A percentile compares a stretch with the other conserved stretches of the same genome.
Evolutionary conservation across 2,329 filamentous ascomycete species (phyloP).

Genomic region (Clonostachys byssicola): DNA sequence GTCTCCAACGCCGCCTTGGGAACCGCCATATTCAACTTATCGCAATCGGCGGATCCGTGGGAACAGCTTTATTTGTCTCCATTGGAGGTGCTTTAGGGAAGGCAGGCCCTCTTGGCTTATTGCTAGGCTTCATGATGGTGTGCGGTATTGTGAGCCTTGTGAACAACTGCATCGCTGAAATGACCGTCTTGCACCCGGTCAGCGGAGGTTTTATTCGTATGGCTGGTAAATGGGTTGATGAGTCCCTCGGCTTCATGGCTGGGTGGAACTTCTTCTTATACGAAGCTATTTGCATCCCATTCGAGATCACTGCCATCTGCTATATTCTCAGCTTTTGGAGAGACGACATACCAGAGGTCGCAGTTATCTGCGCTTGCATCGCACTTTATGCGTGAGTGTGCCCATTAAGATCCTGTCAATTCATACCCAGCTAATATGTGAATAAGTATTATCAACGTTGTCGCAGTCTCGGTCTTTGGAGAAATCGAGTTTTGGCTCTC

Average conservation of each 20-base stretch:
- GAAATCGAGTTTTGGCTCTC: constrained; percentile 35
- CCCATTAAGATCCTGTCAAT: constrained; percentile 1
- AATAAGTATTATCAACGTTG: constrained; percentile 23
- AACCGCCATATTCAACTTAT: constrained; percentile 48
- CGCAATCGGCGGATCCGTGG: constrained; percentile 48
- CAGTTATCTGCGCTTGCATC: constrained; percentile 35
- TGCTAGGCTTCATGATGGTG: constrained; percentile 20
- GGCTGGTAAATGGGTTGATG: constrained; percentile 39
- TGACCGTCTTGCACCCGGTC: constrained; percentile 44
- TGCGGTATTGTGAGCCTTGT: constrained; percentile 15
- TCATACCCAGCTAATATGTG: neutral
- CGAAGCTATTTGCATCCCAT: constrained; percentile 43
- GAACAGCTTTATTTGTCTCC: constrained; percentile 23
- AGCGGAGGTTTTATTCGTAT: constrained; percentile 38
- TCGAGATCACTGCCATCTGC: constrained; percentile 40
- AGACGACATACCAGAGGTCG: constrained; percentile 12
- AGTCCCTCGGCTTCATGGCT: constrained; percentile 37
- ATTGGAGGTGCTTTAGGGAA: constrained; percentile 25
- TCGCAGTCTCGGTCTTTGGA: constrained; percentile 30
- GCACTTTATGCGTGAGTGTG: constrained; percentile 23
- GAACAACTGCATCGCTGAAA: constrained; percentile 32
- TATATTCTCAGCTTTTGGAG: constrained; percentile 30
- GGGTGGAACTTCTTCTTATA: constrained; percentile 47
- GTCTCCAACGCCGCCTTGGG: constrained; percentile 30
- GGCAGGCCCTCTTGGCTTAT: constrained; percentile 22